Base-by-base conservation (phyloP, 176 grass and related monocot species). In the Carex pumila region DNA sequence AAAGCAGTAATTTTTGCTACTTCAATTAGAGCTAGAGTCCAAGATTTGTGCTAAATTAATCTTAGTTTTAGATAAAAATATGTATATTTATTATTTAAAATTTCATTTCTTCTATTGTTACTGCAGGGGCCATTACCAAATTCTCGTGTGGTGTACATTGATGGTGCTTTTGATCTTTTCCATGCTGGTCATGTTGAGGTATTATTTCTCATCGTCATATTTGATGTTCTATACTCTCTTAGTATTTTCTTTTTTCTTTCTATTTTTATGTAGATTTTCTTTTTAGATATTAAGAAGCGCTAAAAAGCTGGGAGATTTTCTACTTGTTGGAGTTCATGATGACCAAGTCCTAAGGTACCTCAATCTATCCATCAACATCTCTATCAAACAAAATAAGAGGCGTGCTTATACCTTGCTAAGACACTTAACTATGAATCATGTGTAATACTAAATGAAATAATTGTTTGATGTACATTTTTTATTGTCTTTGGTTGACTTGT, bases 111-210 rank as follows among this genome's bases (percentile, higher is more conserved):
- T 81, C 17, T 81, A 62, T 29, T 64, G 65, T 84, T 94, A 61
- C 85, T 91, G 66, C 87, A 98, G 92, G 92, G 89, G 63, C 95
- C 95, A 65, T 91, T 69, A 53, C 95, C 92, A 84, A 91, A 90
- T 98, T 91, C 92, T 85, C 87, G 76, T 13, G 84, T 98, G 6
- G 84, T 98, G 83, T 98, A 98, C 82, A 93, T 98, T 86, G 95
- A 98, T 90, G 95, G 95, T 15, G 50, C 92, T 71, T 98, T 95
- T 86, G 95, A 98, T 81, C 91, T 98, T 89, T 98, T 98, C 85
- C 92, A 98, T 62, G 95, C 95, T 36, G 95, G 95, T 59, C 91
- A 98, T 86, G 96, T 98, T 52, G 96, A 98, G 92, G 96, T 98
- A 86, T 11, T 29, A 10, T 84, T 85, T 71, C 62, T 43, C 71